phyloP scores from a whole-genome alignment of 805 yeast species.

The Sugiyamaella americana region DNA sequence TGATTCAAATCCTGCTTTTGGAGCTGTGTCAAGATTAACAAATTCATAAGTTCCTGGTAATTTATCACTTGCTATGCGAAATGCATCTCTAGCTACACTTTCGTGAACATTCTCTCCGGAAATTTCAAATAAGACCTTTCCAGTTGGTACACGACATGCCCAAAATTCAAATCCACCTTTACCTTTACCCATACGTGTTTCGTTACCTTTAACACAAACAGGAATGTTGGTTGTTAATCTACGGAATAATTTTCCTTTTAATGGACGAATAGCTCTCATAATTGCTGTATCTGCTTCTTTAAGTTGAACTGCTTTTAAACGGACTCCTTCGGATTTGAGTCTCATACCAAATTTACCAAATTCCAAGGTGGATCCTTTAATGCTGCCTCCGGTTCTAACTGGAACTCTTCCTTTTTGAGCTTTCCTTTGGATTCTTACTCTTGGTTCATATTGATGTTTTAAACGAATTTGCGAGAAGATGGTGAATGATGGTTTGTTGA shows the following conservation, averaged over 20 bases:
- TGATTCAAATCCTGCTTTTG: slow-evolving; percentile 64
- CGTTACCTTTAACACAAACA: slow-evolving; percentile 94
- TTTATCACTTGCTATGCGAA: slow-evolving; percentile 82
- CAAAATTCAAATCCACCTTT: slow-evolving; percentile 96
- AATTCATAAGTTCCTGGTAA: slow-evolving; percentile 91
- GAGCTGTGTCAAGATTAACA: slow-evolving; percentile 53
- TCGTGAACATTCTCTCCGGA: slow-evolving; percentile 72
- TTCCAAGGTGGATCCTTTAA: slow-evolving; percentile 75
- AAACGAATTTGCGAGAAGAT: slow-evolving; percentile 8
- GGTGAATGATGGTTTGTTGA: too few relatives aligned
- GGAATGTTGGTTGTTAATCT: slow-evolving; percentile 81
- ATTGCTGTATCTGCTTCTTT: slow-evolving; percentile 86
- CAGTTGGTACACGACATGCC: slow-evolving; percentile 95
- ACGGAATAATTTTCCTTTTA: slow-evolving; percentile 59
- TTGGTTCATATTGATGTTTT: slow-evolving; percentile 28
- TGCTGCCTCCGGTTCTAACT: slow-evolving; percentile 91
- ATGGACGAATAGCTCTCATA: slow-evolving; percentile 75
- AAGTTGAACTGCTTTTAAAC: slow-evolving; percentile 81
- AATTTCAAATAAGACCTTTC: slow-evolving; percentile 85
- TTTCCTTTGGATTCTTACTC: slow-evolving; percentile 36
- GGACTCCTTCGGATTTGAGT: slow-evolving; percentile 77
- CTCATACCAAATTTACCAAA: slow-evolving; percentile 85
- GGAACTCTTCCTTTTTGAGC: slow-evolving; percentile 92
- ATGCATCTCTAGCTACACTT: slow-evolving; percentile 81
- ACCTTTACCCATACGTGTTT: slow-evolving; percentile 99